Evolutionary conservation across 805 yeast species (phyloP).

Genomic region (Candida sanyiensis): DNA sequence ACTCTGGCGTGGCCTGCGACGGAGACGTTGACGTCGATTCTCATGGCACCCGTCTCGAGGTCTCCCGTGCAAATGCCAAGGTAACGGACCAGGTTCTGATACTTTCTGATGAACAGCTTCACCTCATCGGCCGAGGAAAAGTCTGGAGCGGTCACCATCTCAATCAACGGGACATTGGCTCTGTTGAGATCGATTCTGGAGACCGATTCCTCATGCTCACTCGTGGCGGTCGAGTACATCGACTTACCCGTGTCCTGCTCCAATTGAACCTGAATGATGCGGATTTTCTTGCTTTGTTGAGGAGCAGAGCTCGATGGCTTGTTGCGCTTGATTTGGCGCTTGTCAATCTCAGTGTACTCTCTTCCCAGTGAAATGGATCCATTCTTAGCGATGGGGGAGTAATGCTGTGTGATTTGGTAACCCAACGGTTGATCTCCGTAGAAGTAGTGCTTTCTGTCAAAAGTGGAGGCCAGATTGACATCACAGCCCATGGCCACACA

Average conservation of each 20-base stretch:
- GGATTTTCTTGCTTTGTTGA: slow-evolving; percentile 38
- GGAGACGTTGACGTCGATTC: slow-evolving; percentile 93
- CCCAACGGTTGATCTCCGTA: slow-evolving; percentile 97
- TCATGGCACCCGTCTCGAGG: slow-evolving; percentile 88
- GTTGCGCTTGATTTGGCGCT: slow-evolving; percentile 25
- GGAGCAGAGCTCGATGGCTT: slow-evolving; percentile 50
- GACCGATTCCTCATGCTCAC: slow-evolving; percentile 16
- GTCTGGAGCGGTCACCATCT: slow-evolving; percentile 88
- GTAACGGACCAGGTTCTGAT: slow-evolving; percentile 63
- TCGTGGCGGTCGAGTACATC: slow-evolving; percentile 36
- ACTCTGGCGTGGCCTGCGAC: slow-evolving; percentile 67
- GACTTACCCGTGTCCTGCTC: slow-evolving; percentile 95
- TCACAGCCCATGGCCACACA: slow-evolving; percentile 63
- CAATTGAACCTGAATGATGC: slow-evolving; percentile 76
- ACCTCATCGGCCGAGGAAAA: slow-evolving; percentile 63
- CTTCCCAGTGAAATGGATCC: slow-evolving; percentile 44
- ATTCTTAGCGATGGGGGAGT: slow-evolving; percentile 65
- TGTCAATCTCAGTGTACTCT: not conserved
- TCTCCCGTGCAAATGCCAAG: slow-evolving; percentile 81
- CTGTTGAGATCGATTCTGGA: slow-evolving; percentile 74
- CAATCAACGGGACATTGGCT: slow-evolving; percentile 80
- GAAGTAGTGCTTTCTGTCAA: slow-evolving; percentile 93
- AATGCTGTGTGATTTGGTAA: slow-evolving; percentile 90
- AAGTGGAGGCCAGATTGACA: slow-evolving; percentile 52
- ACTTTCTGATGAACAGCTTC: slow-evolving; percentile 72